Percentiles rank a stretch among this genome's conserved stretches.
phyloP scores from a whole-genome alignment of 306 rosid species.

The Begonia peltatifolia region DNA sequence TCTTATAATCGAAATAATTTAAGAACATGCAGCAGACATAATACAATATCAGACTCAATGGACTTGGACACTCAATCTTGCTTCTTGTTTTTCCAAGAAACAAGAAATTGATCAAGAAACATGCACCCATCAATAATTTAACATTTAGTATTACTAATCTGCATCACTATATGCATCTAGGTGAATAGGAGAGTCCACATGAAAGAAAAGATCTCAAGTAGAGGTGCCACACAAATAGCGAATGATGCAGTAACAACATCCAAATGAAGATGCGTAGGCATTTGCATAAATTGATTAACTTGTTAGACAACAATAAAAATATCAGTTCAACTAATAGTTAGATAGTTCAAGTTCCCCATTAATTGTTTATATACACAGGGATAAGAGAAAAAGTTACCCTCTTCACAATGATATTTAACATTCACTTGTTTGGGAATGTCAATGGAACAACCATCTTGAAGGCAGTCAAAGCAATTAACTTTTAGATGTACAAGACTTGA shows the following conservation, averaged over 20 bases:
- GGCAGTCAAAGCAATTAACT: background rate
- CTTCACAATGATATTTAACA: background rate
- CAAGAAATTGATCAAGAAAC: background rate
- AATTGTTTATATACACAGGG: background rate
- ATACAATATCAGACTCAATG: constrained; percentile 1
- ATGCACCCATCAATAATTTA: background rate
- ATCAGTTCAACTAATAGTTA: background rate
- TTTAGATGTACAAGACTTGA: background rate
- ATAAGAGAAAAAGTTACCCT: background rate
- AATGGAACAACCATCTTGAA: background rate
- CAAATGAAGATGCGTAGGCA: background rate
- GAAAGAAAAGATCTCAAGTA: background rate
- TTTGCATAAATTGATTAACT: background rate
- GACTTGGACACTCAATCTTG: constrained; percentile 1
- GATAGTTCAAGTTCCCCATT: background rate
- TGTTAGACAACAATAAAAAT: background rate
- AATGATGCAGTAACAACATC: background rate
- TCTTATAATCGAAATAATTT: background rate
- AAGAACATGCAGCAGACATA: background rate
- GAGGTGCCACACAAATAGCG: background rate
- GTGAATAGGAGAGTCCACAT: background rate
- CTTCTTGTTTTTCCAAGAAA: too few species aligned
- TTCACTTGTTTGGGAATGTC: background rate
- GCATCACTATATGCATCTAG: background rate
- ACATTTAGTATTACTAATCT: background rate